Evolutionary conservation across 495 filamentous ascomycete species (phyloP).

Genomic region (Penicillium egyptiacum): DNA sequence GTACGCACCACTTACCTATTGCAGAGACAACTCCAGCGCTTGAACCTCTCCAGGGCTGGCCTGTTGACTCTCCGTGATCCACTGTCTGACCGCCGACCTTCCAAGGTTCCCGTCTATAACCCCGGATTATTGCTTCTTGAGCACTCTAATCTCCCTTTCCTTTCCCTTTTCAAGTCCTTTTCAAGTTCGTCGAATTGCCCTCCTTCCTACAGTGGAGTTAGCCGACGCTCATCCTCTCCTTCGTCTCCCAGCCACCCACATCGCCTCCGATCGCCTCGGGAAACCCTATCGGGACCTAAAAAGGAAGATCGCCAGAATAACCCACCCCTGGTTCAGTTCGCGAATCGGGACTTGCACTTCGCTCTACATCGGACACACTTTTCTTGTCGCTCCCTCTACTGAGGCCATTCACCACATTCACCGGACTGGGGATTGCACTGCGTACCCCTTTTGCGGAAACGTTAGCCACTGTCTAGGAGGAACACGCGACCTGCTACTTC

Average conservation of each 20-base stretch:
- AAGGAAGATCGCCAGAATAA: conserved; percentile 16
- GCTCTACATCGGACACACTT: background rate
- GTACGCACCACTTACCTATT: background rate
- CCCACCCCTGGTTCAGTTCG: conserved; percentile 13
- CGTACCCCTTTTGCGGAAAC: conserved; percentile 14
- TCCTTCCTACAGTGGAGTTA: background rate
- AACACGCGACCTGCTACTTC: conserved; percentile 9
- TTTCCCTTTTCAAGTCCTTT: background rate
- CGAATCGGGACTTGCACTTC: conserved; percentile 3
- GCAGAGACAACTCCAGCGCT: too few species aligned
- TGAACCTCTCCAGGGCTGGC: background rate
- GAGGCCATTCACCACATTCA: background rate
- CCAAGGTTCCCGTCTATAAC: conserved; percentile 9
- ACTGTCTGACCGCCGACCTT: conserved; percentile 26
- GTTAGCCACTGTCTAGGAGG: conserved; percentile 7
- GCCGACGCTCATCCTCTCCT: conserved; percentile 4
- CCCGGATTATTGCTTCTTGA: conserved; percentile 14
- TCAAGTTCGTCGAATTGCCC: background rate
- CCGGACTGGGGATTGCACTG: background rate
- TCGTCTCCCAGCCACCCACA: conserved; percentile 19
- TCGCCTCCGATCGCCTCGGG: conserved; percentile 25
- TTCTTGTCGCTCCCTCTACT: background rate
- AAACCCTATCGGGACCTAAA: conserved; percentile 22
- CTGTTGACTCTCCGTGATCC: conserved; percentile 21
- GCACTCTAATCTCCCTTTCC: background rate